Evolutionary conservation across 2,329 filamentous ascomycete species (phyloP).

Genomic region (Fusarium hostae): DNA sequence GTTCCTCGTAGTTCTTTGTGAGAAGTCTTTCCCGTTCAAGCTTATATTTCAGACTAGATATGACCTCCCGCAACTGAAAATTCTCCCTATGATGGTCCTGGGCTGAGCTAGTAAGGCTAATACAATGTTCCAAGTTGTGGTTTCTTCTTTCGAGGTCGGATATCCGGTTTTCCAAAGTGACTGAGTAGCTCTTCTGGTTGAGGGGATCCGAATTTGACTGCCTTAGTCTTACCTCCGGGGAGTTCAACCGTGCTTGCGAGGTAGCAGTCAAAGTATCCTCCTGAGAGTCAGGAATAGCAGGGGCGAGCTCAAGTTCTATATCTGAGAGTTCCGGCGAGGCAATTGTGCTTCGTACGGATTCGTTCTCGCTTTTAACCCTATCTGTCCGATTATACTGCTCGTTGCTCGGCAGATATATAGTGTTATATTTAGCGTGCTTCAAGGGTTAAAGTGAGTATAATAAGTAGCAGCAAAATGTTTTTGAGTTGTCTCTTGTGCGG

Average conservation of each 20-base stretch:
- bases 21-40: rapidly evolving
- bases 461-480: too few relatives aligned
- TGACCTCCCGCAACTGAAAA: rapidly evolving
- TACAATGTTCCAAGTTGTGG: background rate
- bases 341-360: background rate
- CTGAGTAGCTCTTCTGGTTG: background rate
- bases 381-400: too few relatives aligned
- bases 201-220: background rate
- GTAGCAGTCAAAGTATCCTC: rapidly evolving
- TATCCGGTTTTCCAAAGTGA: background rate
- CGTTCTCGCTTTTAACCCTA: rapidly evolving
- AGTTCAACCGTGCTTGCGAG: rapidly evolving
- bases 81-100: background rate
- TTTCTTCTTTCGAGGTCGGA: background rate
- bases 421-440: too few relatives aligned
- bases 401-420: too few relatives aligned
- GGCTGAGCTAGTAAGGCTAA: background rate
- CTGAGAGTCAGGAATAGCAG: rapidly evolving
- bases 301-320: rapidly evolving
- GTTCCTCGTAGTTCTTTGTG: rapidly evolving
- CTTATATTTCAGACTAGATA: background rate
- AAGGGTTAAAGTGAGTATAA: too few relatives aligned
- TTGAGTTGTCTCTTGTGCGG: too few relatives aligned
- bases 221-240: rapidly evolving
- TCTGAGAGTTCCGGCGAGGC: rapidly evolving